Base-by-base conservation (phyloP, 768 basidiomycete genomes). In the Boletus rufocinnamomeus region DNA sequence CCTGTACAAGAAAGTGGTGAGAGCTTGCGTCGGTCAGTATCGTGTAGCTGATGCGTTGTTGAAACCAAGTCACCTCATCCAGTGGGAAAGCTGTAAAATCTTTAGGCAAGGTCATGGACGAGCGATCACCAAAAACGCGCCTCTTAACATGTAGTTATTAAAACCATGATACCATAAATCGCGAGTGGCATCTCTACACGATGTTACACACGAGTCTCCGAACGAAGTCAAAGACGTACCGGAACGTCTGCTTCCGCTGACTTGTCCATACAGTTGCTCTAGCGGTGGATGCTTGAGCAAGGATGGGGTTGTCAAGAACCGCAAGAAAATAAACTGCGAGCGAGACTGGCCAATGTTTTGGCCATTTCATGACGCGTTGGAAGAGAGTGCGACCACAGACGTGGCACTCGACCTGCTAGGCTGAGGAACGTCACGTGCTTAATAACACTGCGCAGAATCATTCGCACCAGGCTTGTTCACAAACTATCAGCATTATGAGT, bases 151-250 rank as follows among this genome's bases (percentile, higher is more conserved):
- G 72, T 97, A 97, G 65, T 84, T 86, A 66, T 91, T 73, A 67
- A 87, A 97, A 0, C 94, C 95, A 77, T 96, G 94, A 68, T 91
- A 88, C 89, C 92, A 97, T 6, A 96, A 75, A 54, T 88, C 84
- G 45, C 88, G 84, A 10, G 85, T 86, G 66, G 79, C 80, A 64
- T 92, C 82, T 46, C 92, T 93, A 62, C 28, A 57, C 8, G 41
- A 47, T 43, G 44, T 67, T 25, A 59, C 53, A 43, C 17, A 41
- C 27, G 30, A 11, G 30, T 46, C 34, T 13, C 37, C 9, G 17
- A 23, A 54, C 21, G 37, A 50, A 30, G 50, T 19, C 25, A 32
- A 45, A 47, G 17, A 69, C 81, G 55, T 66, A 86, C 87, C 86
- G 81, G 64, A 79, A 77, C 17, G 77, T 76, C 48, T 80, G 69